phyloP scores from a whole-genome alignment of 148 eudicot genomes.

The Euryodendron excelsum region DNA sequence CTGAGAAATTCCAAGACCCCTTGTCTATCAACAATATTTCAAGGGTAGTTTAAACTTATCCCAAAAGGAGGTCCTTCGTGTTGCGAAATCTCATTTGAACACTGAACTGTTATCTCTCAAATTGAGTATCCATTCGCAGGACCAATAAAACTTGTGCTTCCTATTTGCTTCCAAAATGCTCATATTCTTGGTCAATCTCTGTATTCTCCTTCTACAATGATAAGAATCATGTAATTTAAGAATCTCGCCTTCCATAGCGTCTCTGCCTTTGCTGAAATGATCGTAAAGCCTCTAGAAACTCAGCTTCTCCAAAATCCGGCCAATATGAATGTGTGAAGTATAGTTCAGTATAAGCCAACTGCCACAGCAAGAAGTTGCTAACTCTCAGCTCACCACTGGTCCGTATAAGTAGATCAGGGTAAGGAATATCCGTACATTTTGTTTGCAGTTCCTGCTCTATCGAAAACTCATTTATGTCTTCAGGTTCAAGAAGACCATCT shows the following conservation, averaged over 20 bases:
- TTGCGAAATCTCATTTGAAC: not conserved
- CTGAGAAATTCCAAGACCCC: too few species aligned
- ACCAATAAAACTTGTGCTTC: not conserved
- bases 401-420: conserved; percentile 67
- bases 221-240: conserved; percentile 3
- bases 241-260: conserved; percentile 54
- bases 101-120: not conserved
- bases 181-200: not conserved
- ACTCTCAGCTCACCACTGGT: conserved; percentile 78
- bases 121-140: not conserved
- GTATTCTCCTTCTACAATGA: not conserved
- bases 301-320: conserved; percentile 77
- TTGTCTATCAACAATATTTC: not conserved
- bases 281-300: conserved; percentile 52
- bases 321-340: conserved; percentile 50
- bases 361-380: conserved; percentile 86
- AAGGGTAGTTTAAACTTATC: not conserved
- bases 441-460: conserved; percentile 68
- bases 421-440: conserved; percentile 47
- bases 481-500: conserved; percentile 45
- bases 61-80: not conserved
- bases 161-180: not conserved
- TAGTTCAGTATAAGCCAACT: conserved; percentile 70
- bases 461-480: conserved; percentile 44
- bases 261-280: conserved; percentile 68